Evolutionary conservation across 768 basidiomycete genomes (phyloP).

Genomic region (Podaxis sp.): DNA sequence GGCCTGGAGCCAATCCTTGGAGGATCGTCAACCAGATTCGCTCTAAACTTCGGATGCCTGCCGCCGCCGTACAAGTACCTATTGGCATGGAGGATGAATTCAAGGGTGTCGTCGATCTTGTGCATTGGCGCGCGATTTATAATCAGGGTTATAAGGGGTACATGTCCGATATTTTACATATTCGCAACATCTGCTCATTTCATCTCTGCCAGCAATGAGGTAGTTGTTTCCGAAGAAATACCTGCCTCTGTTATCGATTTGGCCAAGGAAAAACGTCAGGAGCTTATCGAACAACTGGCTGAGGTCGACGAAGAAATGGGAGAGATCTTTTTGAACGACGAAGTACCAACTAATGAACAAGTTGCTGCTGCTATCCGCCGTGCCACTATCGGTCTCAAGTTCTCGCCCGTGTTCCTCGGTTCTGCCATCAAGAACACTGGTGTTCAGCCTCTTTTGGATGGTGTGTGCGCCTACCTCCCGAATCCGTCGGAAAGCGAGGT

Average conservation of each 20-base stretch:
- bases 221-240: constrained; percentile 86
- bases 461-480: constrained; percentile 93
- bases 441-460: constrained; percentile 92
- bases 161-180: constrained; percentile 20
- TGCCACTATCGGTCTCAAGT: constrained; percentile 82
- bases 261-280: constrained; percentile 80
- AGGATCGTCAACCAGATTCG: constrained; percentile 91
- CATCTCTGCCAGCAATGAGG: constrained; percentile 57
- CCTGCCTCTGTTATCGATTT: constrained; percentile 72
- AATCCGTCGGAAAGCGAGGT: constrained; percentile 79
- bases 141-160: constrained; percentile 95
- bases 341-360: constrained; percentile 67
- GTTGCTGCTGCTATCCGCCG: constrained; percentile 86
- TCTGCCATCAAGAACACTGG: constrained; percentile 97
- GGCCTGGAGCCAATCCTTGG: constrained; percentile 97
- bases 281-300: constrained; percentile 92
- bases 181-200: constrained; percentile 1
- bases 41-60: constrained; percentile 85
- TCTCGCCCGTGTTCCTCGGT: constrained; percentile 95
- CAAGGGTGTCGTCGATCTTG: constrained; percentile 89
- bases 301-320: constrained; percentile 97
- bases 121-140: constrained; percentile 92
- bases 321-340: constrained; percentile 87
- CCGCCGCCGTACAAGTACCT: constrained; percentile 94
- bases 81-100: constrained; percentile 90